Evolutionary conservation across 345 rosid genomes (phyloP).

Genomic region (Eucalyptus cloeziana): DNA sequence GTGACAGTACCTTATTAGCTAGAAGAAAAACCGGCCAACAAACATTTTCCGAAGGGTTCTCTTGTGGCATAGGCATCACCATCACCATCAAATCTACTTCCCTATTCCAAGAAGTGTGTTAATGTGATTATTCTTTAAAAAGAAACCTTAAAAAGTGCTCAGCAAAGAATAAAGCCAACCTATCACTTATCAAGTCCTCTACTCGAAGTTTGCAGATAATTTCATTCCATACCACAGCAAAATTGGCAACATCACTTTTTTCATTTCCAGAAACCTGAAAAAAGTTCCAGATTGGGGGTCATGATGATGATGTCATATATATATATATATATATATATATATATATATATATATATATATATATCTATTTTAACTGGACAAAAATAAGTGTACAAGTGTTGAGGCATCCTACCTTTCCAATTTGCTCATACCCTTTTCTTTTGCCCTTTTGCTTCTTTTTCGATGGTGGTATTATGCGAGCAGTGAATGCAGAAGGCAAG

Average conservation of each 20-base stretch:
- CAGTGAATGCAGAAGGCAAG: slow-evolving; percentile 77
- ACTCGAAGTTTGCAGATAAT: slow-evolving; percentile 56
- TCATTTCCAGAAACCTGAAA: slow-evolving; percentile 36
- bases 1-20: slow-evolving; percentile 61
- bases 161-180: slow-evolving; percentile 18
- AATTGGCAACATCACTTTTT: slow-evolving; percentile 51
- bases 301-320: background rate
- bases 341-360: no score
- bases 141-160: background rate
- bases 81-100: slow-evolving; percentile 87
- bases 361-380: background rate
- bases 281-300: background rate
- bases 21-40: slow-evolving; percentile 95
- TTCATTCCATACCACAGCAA: slow-evolving; percentile 91
- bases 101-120: slow-evolving; percentile 22
- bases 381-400: background rate
- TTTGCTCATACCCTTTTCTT: slow-evolving; percentile 26
- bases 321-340: no score
- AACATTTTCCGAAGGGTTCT: slow-evolving; percentile 49
- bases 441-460: slow-evolving; percentile 25
- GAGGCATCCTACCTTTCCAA: slow-evolving; percentile 37
- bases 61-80: slow-evolving; percentile 65
- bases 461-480: slow-evolving; percentile 49
- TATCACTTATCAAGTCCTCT: slow-evolving; percentile 93
- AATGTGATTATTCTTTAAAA: background rate